Conservation (phyloP, 176 grass and related monocot genomes). For the Cenchrus americanus region DNA sequence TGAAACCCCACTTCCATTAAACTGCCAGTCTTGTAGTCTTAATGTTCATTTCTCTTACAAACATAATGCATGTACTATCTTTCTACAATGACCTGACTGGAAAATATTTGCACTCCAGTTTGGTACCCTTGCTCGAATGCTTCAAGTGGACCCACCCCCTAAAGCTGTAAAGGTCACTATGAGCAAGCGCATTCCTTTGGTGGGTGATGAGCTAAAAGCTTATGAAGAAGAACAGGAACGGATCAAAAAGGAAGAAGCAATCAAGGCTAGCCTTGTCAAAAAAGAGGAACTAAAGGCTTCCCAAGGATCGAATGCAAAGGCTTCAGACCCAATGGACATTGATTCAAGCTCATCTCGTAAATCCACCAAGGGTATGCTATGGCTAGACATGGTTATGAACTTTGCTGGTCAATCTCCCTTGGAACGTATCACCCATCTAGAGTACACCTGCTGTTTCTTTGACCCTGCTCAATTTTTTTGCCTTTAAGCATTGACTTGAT, state of each 20-base stretch:
- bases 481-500: conserved; percentile 19
- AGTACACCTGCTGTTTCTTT: background rate
- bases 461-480: background rate
- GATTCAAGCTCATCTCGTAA: conserved; percentile 64
- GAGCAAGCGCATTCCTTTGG: conserved; percentile 88
- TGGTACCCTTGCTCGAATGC: conserved; percentile 97
- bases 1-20: conserved; percentile 2
- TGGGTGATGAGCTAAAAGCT: conserved; percentile 88
- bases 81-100: conserved; percentile 25
- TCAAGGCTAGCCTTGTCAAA: conserved; percentile 73
- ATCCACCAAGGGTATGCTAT: conserved; percentile 66
- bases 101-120: conserved; percentile 56
- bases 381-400: conserved; percentile 22
- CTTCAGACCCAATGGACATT: conserved; percentile 65
- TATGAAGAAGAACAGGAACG: conserved; percentile 90
- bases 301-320: conserved; percentile 68
- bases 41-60: conserved; percentile 26
- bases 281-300: conserved; percentile 77
- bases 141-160: conserved; percentile 97
- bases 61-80: conserved; percentile 12
- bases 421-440: background rate
- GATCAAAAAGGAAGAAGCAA: conserved; percentile 78
- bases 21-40: background rate
- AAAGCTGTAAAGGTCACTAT: conserved; percentile 96
- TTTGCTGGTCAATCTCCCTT: background rate